Percentiles rank a stretch among this genome's conserved stretches.
Conservation (phyloP, 345 rosid genomes). For the Abelmoschus esculentus region DNA sequence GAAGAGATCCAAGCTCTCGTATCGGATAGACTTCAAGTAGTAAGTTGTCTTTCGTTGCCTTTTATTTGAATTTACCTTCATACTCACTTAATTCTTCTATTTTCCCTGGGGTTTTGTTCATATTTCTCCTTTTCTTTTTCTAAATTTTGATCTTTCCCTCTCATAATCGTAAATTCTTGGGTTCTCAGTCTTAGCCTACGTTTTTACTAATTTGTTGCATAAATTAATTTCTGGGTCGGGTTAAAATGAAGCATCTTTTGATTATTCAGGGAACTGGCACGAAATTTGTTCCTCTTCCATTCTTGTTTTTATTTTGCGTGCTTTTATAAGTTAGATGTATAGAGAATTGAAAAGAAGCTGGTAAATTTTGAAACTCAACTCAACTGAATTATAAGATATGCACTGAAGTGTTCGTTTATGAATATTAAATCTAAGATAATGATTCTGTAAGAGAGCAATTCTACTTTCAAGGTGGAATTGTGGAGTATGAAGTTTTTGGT, state of each 20-base stretch:
- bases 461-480: neutral
- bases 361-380: neutral
- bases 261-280: neutral
- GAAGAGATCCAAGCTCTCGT: conserved; percentile 67
- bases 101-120: neutral
- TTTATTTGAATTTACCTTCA: neutral
- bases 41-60: conserved; percentile 11
- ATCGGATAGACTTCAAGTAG: conserved; percentile 79
- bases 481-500: neutral
- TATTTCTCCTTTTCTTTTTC: neutral
- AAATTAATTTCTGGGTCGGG: conserved; percentile 6
- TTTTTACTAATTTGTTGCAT: conserved; percentile 5
- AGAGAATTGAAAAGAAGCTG: neutral
- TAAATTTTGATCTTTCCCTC: neutral
- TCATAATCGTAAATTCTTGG: neutral
- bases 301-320: neutral
- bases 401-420: neutral
- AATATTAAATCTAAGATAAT: neutral
- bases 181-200: neutral
- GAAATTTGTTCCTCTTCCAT: neutral
- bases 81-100: neutral
- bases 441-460: neutral
- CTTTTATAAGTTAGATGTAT: too few relatives aligned
- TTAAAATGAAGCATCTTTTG: neutral
- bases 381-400: neutral